phyloP scores from a whole-genome alignment of 1,284 basidiomycete species.

The Ceratobasidium sp. region DNA sequence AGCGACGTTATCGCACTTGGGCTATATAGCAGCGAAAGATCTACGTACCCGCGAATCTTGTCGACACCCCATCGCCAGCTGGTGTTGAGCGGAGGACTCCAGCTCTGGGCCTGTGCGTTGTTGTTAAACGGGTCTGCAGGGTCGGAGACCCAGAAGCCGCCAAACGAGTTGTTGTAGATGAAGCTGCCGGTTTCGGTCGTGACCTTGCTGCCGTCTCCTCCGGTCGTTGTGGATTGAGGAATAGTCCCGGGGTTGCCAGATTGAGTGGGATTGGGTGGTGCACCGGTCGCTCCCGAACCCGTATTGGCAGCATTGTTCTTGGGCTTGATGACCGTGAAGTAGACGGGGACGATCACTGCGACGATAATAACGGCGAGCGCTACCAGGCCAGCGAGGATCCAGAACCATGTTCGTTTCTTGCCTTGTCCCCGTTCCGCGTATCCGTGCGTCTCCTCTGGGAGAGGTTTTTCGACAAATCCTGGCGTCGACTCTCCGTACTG shows the following conservation, averaged over 20 bases:
- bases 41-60: conserved; percentile 71
- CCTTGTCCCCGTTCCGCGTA: conserved; percentile 1
- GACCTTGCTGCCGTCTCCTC: conserved; percentile 77
- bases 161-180: conserved; percentile 81
- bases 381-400: conserved; percentile 19
- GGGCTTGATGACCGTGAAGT: conserved; percentile 73
- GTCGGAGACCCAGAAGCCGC: conserved; percentile 77
- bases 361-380: conserved; percentile 58
- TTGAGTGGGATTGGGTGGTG: conserved; percentile 22
- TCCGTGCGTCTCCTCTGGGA: background rate
- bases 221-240: conserved; percentile 61
- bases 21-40: background rate
- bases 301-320: conserved; percentile 49
- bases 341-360: conserved; percentile 65
- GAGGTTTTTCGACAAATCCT: conserved; percentile 8
- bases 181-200: conserved; percentile 78
- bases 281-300: conserved; percentile 46
- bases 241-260: conserved; percentile 36
- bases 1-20: background rate
- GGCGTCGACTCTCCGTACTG: conserved; percentile 22
- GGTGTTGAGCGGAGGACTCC: conserved; percentile 86
- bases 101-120: conserved; percentile 82
- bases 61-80: conserved; percentile 85
- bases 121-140: conserved; percentile 85
- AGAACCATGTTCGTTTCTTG: background rate